Evolutionary conservation across 176 grass and related monocot species (phyloP).

Genomic region (Hordeum vulgare): MorexV3_pseudomolecules_assembly NC_058522.1:142789253-142789752

Average conservation of each 20-base stretch:
- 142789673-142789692: neutral
- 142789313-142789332: neutral
- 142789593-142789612: neutral
- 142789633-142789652: neutral
- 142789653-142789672: neutral
- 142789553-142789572: neutral
- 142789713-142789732: neutral
- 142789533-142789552: neutral
- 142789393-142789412: neutral
- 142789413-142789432: neutral
- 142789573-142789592: neutral
- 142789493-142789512: neutral
- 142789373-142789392: neutral
- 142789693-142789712: neutral
- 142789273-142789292: neutral
- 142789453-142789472: constrained; percentile 3
- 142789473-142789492: neutral
- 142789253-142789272: neutral
- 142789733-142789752: neutral
- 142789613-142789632: neutral
- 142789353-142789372: neutral
- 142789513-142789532: neutral
- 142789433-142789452: neutral
- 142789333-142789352: neutral
- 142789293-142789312: neutral